These are phyloP conservation scores for Blastocrithidia nonstop DNA, from an alignment of 208 protist genomes.

Conservation along the genomic window DNA sequence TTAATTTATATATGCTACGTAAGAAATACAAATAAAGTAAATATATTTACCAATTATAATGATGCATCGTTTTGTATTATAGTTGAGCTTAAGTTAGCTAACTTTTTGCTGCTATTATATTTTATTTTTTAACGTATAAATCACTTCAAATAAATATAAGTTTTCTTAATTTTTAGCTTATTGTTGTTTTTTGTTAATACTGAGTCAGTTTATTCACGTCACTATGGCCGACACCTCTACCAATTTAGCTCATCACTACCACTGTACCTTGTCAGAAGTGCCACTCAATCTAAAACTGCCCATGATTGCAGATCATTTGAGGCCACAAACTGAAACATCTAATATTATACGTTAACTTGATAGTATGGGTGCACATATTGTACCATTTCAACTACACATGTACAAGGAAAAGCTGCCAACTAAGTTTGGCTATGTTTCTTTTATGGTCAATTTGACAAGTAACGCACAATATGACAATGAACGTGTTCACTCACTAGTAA, in stretches of 20 bases:
- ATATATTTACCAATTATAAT: too few species aligned
- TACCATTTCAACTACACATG: slow-evolving; percentile 55
- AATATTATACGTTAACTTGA: slow-evolving; percentile 20
- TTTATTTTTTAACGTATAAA: not conserved
- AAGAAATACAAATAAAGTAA: too few species aligned
- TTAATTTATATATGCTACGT: too few species aligned
- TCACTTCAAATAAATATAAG: not conserved
- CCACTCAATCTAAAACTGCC: slow-evolving; percentile 19
- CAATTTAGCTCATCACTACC: slow-evolving; percentile 33
- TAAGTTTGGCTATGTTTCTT: slow-evolving; percentile 70
- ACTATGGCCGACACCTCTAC: not conserved
- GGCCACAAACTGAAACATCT: slow-evolving; percentile 13
- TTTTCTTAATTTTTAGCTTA: not conserved
- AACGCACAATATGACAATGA: slow-evolving; percentile 5
- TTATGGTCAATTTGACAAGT: slow-evolving; percentile 17
- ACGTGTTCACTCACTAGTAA: slow-evolving; percentile 16
- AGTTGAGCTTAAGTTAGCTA: too few species aligned
- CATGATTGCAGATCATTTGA: slow-evolving; percentile 22
- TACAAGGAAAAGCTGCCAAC: slow-evolving; percentile 58
- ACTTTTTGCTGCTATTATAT: too few species aligned
- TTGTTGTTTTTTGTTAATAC: not conserved
- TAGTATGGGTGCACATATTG: slow-evolving; percentile 15
- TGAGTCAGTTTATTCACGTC: not conserved
- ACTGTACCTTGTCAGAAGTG: slow-evolving; percentile 35
- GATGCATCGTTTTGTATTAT: too few species aligned